phyloP scores from a whole-genome alignment of 495 filamentous ascomycete genomes.

The Aspergillus asperescens region DNA sequence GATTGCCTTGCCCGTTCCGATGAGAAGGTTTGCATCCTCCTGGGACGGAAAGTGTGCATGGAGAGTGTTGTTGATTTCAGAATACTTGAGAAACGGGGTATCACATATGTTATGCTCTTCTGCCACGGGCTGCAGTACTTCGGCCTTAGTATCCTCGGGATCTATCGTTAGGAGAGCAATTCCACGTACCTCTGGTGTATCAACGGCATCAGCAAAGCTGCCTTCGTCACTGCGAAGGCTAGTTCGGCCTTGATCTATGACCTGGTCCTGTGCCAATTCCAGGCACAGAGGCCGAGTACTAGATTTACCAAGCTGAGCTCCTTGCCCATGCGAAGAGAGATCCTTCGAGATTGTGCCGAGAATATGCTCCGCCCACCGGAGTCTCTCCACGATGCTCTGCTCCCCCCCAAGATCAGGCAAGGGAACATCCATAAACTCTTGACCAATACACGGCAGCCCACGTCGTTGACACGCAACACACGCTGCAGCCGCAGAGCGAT shows the following conservation, averaged over 20 bases:
- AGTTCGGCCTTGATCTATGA: too few relatives aligned
- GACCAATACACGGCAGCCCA: neutral
- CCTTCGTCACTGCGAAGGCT: neutral
- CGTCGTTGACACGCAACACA: neutral
- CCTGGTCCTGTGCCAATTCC: neutral
- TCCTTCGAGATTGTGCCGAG: conserved; percentile 1
- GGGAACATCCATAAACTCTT: conserved; percentile 3
- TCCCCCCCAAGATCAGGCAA: neutral
- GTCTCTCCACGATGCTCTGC: neutral
- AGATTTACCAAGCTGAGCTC: too few relatives aligned
- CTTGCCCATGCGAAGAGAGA: neutral
- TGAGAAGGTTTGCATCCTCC: neutral
- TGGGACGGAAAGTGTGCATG: neutral
- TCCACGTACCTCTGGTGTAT: too few relatives aligned
- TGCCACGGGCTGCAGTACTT: neutral
- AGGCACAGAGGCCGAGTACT: neutral
- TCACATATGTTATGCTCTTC: neutral
- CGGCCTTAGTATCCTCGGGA: too few relatives aligned
- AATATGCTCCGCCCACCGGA: neutral
- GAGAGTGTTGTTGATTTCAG: neutral
- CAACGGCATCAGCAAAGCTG: neutral
- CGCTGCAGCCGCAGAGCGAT: neutral
- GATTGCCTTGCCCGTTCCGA: neutral
- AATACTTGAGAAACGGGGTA: neutral
- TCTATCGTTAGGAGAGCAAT: too few relatives aligned